Evolutionary conservation across 805 yeast species (phyloP).

Genomic region (Candida ulmi): DNA sequence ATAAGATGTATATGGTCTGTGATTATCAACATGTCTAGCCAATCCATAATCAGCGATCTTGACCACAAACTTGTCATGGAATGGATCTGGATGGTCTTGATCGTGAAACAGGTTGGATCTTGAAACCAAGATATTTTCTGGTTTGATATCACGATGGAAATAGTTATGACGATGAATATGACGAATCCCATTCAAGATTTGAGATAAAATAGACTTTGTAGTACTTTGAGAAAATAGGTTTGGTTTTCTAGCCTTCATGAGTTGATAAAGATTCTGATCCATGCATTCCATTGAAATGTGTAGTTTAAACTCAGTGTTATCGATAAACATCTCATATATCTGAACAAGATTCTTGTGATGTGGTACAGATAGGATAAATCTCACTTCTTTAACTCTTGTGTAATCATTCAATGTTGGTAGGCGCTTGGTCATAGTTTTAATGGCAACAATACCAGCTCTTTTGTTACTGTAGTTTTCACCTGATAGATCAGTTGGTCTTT

Average conservation of each 20-base stretch:
- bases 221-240: slow-evolving; percentile 51
- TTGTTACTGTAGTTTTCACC: slow-evolving; percentile 29
- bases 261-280: slow-evolving; percentile 76
- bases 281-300: slow-evolving; percentile 87
- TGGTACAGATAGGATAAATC: slow-evolving; percentile 60
- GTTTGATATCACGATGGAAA: slow-evolving; percentile 89
- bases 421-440: slow-evolving; percentile 68
- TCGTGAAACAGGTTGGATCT: slow-evolving; percentile 49
- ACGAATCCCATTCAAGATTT: slow-evolving; percentile 67
- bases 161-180: slow-evolving; percentile 71
- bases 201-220: slow-evolving; percentile 61
- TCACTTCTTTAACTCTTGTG: slow-evolving; percentile 57
- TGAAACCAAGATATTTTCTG: slow-evolving; percentile 80
- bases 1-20: slow-evolving; percentile 61
- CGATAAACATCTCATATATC: slow-evolving; percentile 75
- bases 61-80: slow-evolving; percentile 44
- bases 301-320: slow-evolving; percentile 48
- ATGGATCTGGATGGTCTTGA: slow-evolving; percentile 23
- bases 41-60: slow-evolving; percentile 80
- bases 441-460: slow-evolving; percentile 53
- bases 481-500: slow-evolving; percentile 22
- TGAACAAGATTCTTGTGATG: slow-evolving; percentile 70
- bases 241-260: slow-evolving; percentile 57
- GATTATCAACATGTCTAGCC: slow-evolving; percentile 53
- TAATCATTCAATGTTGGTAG: slow-evolving; percentile 50